Evolutionary conservation across 2,329 filamentous ascomycete genomes (phyloP), one percentile per base, ranked within the genome.

Genomic region (Claviceps africana): DNA sequence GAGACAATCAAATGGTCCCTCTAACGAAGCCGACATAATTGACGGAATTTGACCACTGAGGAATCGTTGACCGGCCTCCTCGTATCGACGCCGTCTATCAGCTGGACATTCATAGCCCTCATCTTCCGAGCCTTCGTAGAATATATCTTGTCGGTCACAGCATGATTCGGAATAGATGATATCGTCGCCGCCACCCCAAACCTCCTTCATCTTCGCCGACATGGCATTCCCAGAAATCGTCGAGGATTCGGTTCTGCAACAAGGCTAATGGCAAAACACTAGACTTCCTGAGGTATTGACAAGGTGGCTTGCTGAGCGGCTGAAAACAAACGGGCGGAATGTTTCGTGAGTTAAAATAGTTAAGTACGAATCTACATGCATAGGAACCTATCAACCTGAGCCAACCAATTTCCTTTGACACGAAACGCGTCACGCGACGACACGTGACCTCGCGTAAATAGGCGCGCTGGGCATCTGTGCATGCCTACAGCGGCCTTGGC

Each of bases 11-110:
- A 86, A 84, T 0, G 83, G 84, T 0, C 83, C 84, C 54, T 68
- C 73, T 3, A 87, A 68, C 6, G 68, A 65, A 7, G 83, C 77
- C 13, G 84, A 83, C 3, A 82, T 62, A 2, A 89, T 70, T 25
- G 76, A 60, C 0, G 83, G 74, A 2, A 72, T 61, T 31, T 72
- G 67, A 0, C 83, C 84, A 7, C 71, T 65, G 39, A 86, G 66
- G 58, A 77, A 86, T 35, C 73, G 71, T 33, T 72, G 66, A 1
- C 79, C 83, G 13, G 82, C 75, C 0, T 70, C 65, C 62, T 86
- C 81, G 54, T 82, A 80, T 54, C 78, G 73, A 22, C 69, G 64
- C 28, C 72, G 72, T 61, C 76, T 72, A 3, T 70, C 64, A 33
- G 68, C 68, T 3, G 75, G 65, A 21, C 62, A 63, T 13, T 72